Base-by-base conservation (phyloP, 2,329 filamentous ascomycete genomes). In the Magnaporthiopsis poae region DNA sequence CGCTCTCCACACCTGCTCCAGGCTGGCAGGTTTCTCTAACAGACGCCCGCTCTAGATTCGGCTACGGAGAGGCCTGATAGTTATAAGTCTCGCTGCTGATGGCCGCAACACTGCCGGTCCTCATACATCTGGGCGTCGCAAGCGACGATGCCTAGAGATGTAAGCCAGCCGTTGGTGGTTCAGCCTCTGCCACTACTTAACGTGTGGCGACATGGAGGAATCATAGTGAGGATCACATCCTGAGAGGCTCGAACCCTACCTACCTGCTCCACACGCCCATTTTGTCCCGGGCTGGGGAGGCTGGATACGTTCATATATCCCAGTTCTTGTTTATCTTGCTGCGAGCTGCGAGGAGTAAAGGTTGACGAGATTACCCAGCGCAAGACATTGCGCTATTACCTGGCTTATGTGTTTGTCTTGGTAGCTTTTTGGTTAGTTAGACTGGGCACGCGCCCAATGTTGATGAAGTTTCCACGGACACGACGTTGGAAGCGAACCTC, bases 271-370 rank as follows among this genome's bases (percentile, higher is more conserved):
- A 18, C 39, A 52, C 39, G 3, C 39, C 39, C 15, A 21, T 21
- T 52, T 8, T 7, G 39, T 15, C 18, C 39, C 39, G 39, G 35
- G 35, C 35, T 36, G 35, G 35, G 12, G 1, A 12, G 35, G 35
- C 35, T 36, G 35, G 35, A 36, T 13, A 12, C 11, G 5, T 46
- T 18, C 15, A 46, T 46, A 46, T 13, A 21, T 9, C 46, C 46
- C n/a, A 56, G 46, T 56, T 25, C 46, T 62, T 35, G 66, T 69
- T 59, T 67, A 52, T 25, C 36, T 13, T 21, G 15, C 29, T 46
- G 5, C 5, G 46, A 18, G 60, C 7, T 61, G 25, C 25, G 12
- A 61, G 60, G 60, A 61, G 60, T 61, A 21, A 61, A 31, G 27
- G 46, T 27, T 15, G 5, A 15, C 60, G 27, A 27, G 60, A 27